Evolutionary conservation across 2,329 filamentous ascomycete genomes (phyloP).

Genomic region (Fusarium oxysporum): DNA sequence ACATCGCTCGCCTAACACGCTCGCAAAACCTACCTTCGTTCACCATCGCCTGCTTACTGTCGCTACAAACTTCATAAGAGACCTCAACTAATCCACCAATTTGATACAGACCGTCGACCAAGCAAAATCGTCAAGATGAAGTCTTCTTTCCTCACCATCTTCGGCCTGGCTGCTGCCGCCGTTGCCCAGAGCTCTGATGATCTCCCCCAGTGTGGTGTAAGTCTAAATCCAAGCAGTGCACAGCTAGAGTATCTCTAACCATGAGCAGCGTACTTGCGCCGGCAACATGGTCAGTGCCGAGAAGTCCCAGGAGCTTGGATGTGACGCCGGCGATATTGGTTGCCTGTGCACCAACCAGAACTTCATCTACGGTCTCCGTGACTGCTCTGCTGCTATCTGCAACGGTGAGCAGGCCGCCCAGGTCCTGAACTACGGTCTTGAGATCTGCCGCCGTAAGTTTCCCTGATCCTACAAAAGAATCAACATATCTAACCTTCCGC

Average conservation of each 20-base stretch:
- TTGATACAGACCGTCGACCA: conserved; percentile 33
- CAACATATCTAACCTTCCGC: conserved; percentile 29
- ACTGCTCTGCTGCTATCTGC: conserved; percentile 62
- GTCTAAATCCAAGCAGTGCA: conserved; percentile 35
- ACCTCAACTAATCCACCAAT: conserved; percentile 20
- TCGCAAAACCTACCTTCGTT: conserved; percentile 21
- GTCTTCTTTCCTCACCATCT: conserved; percentile 57
- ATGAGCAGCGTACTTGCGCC: conserved; percentile 60
- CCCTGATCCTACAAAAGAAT: too few species aligned
- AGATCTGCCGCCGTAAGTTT: conserved; percentile 54
- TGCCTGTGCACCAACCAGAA: conserved; percentile 62
- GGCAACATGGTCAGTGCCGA: conserved; percentile 60
- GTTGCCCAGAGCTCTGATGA: conserved; percentile 55
- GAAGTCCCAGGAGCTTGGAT: conserved; percentile 60
- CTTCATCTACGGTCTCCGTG: conserved; percentile 63
- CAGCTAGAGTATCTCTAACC: conserved; percentile 15
- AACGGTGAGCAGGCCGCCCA: conserved; percentile 49
- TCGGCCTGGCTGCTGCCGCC: conserved; percentile 55
- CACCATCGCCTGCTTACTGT: conserved; percentile 6
- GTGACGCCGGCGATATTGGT: conserved; percentile 53
- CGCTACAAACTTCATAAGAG: conserved; percentile 8
- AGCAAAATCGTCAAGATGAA: conserved; percentile 61
- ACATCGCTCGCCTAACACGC: conserved; percentile 4
- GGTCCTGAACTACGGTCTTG: conserved; percentile 54
- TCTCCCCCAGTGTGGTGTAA: conserved; percentile 66